Base-by-base conservation (phyloP, 805 yeast species). In the Candida arabinofermentans region DNA sequence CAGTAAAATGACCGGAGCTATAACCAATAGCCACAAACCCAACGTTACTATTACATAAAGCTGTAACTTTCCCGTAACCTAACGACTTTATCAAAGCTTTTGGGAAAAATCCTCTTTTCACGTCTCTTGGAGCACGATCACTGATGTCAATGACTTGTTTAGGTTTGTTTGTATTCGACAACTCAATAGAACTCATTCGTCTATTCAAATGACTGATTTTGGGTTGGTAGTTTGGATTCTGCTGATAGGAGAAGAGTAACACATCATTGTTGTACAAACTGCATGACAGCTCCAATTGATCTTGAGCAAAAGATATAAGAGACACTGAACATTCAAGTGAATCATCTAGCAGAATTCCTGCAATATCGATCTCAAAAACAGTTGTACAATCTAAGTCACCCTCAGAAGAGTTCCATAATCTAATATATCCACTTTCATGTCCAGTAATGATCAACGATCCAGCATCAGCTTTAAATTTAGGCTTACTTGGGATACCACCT, bases 21-120 rank as follows among this genome's bases (percentile, higher is more conserved):
- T 84, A 88, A 1, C 86, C 95, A 32, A 86, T 68, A 0, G 85
- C 93, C 8, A 84, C 86, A 65, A 93, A 90, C 0, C 96, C 96
- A 37, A 88, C 70, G 48, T 83, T 75, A 46, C 90, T 81, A 59
- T 85, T 75, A 41, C 74, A 71, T 37, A 90, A 46, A 1, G 86
- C 75, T 0, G 90, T 69, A 8, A 86, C 81, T 4, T 58, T 58
- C 0, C 80, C 78, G 38, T 61, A 56, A 27, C 64, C 63, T 29
- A 43, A 27, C 9, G 66, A 56, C 14, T 74, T 71, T 31, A 71
- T 66, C 14, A 80, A 49, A 2, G 72, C 67, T 35, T 70, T 66
- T 0, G 91, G 90, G 50, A 83, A 51, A 48, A 81, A 81, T 0
- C 89, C 90, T 42, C 77, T 81, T 42, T 64, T 68, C 7, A 77